phyloP scores from a whole-genome alignment of 2,329 filamentous ascomycete genomes.

The Aspergillus sp. region DNA sequence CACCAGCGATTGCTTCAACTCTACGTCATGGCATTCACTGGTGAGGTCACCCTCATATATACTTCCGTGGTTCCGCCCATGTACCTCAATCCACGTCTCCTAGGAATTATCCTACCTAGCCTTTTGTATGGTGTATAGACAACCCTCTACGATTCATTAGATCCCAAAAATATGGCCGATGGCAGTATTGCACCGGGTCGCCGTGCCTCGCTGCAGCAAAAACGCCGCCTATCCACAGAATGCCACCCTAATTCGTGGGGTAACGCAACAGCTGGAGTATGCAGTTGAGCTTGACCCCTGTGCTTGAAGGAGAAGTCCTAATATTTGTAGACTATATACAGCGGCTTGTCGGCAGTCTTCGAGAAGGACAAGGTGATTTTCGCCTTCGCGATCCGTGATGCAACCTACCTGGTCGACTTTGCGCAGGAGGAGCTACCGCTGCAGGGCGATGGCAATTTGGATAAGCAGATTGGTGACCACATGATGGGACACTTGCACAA shows the following conservation, averaged over 20 bases:
- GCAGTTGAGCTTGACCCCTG: conserved; percentile 1
- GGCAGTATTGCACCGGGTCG: conserved; percentile 21
- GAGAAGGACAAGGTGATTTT: conserved; percentile 54
- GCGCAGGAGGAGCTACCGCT: conserved; percentile 59
- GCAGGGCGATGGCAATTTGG: conserved; percentile 38
- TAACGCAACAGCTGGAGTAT: conserved; percentile 40
- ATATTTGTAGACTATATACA: conserved; percentile 41
- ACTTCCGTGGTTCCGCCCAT: conserved; percentile 1
- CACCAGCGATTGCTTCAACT: background rate
- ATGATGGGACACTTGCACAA: conserved; percentile 56
- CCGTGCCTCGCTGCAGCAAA: conserved; percentile 33
- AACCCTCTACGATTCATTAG: background rate
- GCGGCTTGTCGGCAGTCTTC: conserved; percentile 37
- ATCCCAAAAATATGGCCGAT: background rate
- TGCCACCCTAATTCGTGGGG: conserved; percentile 36
- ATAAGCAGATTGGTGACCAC: conserved; percentile 57
- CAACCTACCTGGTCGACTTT: conserved; percentile 73
- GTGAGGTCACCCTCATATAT: conserved; percentile 2
- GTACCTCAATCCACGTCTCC: background rate
- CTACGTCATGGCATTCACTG: conserved; percentile 1
- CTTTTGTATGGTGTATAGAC: background rate
- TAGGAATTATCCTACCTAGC: background rate
- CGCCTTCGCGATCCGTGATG: conserved; percentile 70
- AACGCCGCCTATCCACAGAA: conserved; percentile 32
- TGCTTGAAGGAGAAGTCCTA: background rate